phyloP scores from a whole-genome alignment of 1,284 basidiomycete species.

The Ceratobasidium sp. region DNA sequence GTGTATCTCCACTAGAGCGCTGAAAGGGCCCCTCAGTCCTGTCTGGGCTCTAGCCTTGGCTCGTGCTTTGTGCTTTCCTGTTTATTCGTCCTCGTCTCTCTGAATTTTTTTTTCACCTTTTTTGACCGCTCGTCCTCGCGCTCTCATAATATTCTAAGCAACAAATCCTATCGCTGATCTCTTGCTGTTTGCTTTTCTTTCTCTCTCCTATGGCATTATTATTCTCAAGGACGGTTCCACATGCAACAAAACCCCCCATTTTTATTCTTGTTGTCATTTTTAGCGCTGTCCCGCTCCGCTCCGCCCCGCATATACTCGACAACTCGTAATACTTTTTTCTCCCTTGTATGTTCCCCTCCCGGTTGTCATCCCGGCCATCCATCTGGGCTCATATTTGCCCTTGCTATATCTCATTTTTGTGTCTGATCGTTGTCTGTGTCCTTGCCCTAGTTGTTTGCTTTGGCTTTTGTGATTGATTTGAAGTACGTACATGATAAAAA shows the following conservation, averaged over 20 bases:
- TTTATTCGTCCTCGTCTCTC: slow-evolving; percentile 7
- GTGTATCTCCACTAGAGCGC: slow-evolving; percentile 46
- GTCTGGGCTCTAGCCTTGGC: slow-evolving; percentile 33
- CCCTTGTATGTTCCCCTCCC: background rate
- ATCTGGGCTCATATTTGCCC: background rate
- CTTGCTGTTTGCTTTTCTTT: slow-evolving; percentile 30
- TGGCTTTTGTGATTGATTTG: slow-evolving; percentile 12
- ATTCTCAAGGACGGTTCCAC: background rate
- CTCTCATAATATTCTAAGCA: slow-evolving; percentile 23
- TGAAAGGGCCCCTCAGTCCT: slow-evolving; percentile 40
- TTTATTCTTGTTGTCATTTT: slow-evolving; percentile 18
- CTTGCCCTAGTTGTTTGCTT: background rate
- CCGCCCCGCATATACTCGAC: background rate
- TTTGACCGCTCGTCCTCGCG: slow-evolving; percentile 27
- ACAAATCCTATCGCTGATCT: slow-evolving; percentile 24
- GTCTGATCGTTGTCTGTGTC: slow-evolving; percentile 3
- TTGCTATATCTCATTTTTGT: background rate
- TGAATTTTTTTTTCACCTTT: background rate
- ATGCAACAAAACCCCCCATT: slow-evolving; percentile 11
- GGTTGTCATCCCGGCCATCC: no score
- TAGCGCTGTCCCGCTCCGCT: slow-evolving; percentile 14
- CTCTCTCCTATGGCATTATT: background rate
- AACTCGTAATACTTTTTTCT: slow-evolving; percentile 13
- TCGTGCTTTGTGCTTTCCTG: slow-evolving; percentile 36
- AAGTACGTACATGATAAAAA: slow-evolving; percentile 20